phyloP scores from a whole-genome alignment of 306 rosid genomes.

The Cucumis melo region DNA sequence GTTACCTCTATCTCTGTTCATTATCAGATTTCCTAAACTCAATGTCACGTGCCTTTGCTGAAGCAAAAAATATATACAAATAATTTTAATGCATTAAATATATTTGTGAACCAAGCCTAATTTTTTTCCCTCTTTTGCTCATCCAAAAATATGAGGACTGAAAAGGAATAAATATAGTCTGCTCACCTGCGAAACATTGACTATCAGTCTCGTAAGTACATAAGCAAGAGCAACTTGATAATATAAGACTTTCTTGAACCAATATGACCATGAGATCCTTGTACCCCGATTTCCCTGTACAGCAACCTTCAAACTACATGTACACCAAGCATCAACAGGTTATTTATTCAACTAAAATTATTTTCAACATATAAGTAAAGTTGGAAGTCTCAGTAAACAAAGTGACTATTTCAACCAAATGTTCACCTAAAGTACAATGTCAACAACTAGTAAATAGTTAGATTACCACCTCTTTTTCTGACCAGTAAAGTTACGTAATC shows the following conservation, averaged over 20 bases:
- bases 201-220: too few species aligned
- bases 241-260: too few species aligned
- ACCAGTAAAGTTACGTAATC: neutral
- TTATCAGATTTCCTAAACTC: too few species aligned
- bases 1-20: too few species aligned
- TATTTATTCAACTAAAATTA: constrained; percentile 15
- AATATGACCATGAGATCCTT: too few species aligned
- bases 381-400: neutral
- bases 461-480: neutral
- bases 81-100: neutral
- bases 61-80: too few species aligned
- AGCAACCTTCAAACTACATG: too few species aligned
- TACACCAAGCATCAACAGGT: too few species aligned
- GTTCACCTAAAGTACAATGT: neutral
- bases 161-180: constrained; percentile 4
- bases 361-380: neutral
- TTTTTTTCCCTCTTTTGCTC: constrained; percentile 1
- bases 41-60: too few species aligned
- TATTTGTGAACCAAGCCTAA: neutral
- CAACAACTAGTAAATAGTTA: neutral
- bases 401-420: neutral
- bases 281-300: too few species aligned
- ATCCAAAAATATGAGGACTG: neutral
- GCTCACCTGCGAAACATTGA: too few species aligned
- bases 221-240: too few species aligned